Base-by-base conservation (phyloP, 225 moss, liverwort and hornwort genomes). In the Takakia lepidozioides region DNA sequence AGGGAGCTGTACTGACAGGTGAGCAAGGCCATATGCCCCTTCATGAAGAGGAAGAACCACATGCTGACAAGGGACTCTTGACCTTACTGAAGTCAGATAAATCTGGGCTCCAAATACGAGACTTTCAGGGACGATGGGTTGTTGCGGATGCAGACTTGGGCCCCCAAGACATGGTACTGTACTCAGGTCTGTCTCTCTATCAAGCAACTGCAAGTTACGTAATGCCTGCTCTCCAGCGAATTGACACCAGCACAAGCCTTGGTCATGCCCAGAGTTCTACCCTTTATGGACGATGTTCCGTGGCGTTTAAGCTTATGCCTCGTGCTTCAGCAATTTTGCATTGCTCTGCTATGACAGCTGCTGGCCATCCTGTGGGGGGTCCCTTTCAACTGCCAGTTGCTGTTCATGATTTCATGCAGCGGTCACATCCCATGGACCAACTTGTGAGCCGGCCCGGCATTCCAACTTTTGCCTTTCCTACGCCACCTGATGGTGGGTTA, bases 341-440 rank as follows among this genome's bases (percentile, higher is more conserved):
- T 67, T 95, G 95, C 61, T 70, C 82, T 37, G 79, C 90, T 4
- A 95, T 95, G 95, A 77, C 72, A 13, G 68, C 82, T 1, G 95
- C 95, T 19, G 84, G 87, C 18, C 90, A 90, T 65, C 62, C 70
- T 2, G 90, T 90, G 8, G 82, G 74, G 3, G 80, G 80, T 11
- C 80, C 84, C 17, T 95, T 90, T 49, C 80, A 82, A 62, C 82
- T 72, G 46, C 82, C 84, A 10, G 77, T 90, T 30, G 73, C 77
- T 0, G 95, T 95, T 48, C 80, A 80, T 44, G 95, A 95, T 32
- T 95, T 95, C 54, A 95, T 95, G 90, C 80, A 85, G 63, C 86
- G 90, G 22, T 68, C 90, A 15, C 90, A 90, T 69, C 82, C 90
- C 38, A 90, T 90, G 95, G 95, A 95, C 69, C 95, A 95, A 69